phyloP scores from a whole-genome alignment of 129 eudicot genomes.

The Arctium minus region DNA sequence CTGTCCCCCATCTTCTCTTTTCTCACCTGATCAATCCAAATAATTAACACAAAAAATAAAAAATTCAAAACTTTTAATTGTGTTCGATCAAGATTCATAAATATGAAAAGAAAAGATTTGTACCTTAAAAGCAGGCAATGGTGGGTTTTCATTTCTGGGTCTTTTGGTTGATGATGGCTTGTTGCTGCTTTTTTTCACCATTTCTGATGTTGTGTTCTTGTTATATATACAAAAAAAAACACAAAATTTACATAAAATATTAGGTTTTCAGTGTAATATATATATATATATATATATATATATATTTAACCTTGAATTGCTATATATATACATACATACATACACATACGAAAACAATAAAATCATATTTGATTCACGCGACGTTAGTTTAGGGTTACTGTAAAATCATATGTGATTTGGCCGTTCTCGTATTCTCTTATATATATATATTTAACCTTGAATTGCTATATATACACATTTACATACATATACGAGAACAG shows the following conservation, averaged over 20 bases:
- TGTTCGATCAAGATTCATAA: conserved; percentile 17
- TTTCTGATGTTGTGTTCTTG: conserved; percentile 49
- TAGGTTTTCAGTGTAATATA: conserved; percentile 3
- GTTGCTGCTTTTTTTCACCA: conserved; percentile 40
- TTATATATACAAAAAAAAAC: conserved; percentile 9
- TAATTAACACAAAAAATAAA: conserved; percentile 23
- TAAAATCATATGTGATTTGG: too few species aligned
- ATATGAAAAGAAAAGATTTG: background rate
- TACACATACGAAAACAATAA: background rate
- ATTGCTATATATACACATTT: background rate
- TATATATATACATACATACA: background rate
- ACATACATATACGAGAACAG: background rate
- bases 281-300: background rate
- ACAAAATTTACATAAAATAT: conserved; percentile 24
- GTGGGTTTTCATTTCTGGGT: conserved; percentile 74
- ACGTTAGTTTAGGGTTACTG: too few species aligned
- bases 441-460: background rate
- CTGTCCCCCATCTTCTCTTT: conserved; percentile 99
- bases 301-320: background rate
- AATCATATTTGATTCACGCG: too few species aligned
- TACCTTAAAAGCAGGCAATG: conserved; percentile 96
- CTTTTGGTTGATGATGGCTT: conserved; percentile 72
- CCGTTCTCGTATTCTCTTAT: background rate
- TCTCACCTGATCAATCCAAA: conserved; percentile 66
- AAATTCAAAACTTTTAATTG: conserved; percentile 14